phyloP scores from a whole-genome alignment of 768 basidiomycete genomes.

The Panellus pusillus region DNA sequence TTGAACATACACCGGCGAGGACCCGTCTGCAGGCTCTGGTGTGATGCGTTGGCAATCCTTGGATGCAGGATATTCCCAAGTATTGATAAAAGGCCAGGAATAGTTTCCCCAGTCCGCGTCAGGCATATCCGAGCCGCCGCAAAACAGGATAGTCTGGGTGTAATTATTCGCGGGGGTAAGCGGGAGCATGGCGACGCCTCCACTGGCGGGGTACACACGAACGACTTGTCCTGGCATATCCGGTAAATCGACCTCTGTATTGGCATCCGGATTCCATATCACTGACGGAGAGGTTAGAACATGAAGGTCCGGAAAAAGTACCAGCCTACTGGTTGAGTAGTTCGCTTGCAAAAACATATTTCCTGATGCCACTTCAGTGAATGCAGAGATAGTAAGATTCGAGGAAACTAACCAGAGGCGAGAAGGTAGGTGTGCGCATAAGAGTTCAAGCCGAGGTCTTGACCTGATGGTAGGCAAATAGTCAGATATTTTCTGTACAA shows the following conservation, averaged over 20 bases:
- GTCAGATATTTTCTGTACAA: too few relatives aligned
- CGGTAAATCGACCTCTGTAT: slow-evolving; percentile 63
- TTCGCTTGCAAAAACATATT: slow-evolving; percentile 84
- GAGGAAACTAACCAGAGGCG: slow-evolving; percentile 39
- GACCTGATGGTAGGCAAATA: background rate
- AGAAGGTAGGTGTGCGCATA: slow-evolving; percentile 76
- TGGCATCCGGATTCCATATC: slow-evolving; percentile 53
- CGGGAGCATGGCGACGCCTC: slow-evolving; percentile 87
- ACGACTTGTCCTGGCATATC: slow-evolving; percentile 72
- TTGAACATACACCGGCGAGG: slow-evolving; percentile 55
- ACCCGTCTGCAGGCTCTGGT: slow-evolving; percentile 77
- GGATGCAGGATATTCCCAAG: slow-evolving; percentile 70
- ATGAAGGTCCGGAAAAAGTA: background rate
- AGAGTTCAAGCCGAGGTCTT: slow-evolving; percentile 72
- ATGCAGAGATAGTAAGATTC: too few relatives aligned
- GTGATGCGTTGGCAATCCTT: slow-evolving; percentile 80
- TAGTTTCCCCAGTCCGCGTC: slow-evolving; percentile 77
- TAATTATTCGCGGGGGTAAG: slow-evolving; percentile 89
- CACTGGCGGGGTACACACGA: slow-evolving; percentile 89
- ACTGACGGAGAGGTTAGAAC: slow-evolving; percentile 28
- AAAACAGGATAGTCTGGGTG: slow-evolving; percentile 82
- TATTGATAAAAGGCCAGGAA: slow-evolving; percentile 68
- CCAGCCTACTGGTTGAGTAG: slow-evolving; percentile 62
- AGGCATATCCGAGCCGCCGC: slow-evolving; percentile 81
- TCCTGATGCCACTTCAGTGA: slow-evolving; percentile 35